Base-by-base conservation (phyloP, 2,329 filamentous ascomycete species). In the Colletotrichum caudatum region DNA sequence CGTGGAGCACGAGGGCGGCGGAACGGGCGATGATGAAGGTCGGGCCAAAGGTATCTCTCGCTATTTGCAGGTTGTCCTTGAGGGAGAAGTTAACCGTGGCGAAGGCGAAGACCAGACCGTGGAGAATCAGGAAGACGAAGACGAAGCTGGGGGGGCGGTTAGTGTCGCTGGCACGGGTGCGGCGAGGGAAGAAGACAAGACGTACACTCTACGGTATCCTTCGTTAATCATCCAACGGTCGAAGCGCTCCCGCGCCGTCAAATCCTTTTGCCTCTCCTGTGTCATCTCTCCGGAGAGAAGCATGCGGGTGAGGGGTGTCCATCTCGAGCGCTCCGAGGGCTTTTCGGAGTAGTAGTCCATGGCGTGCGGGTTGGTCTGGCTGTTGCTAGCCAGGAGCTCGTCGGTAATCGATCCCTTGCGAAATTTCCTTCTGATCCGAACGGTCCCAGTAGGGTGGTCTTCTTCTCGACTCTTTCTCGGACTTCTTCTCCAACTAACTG, bases 161-260 rank as follows among this genome's bases (percentile, higher is more conserved):
- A 76, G 74, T 71, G 56, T 44, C 7, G 20, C 20, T 29, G 9
- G 11, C 29, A 12, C 1, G 8, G 9, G n/a, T 11, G 26, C 23
- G 46, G 46, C 14, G 39, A 23, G 23, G 33, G 60, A 26, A 16
- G 37, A 12, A 41, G 35, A 88, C 18, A 4, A 29, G 37, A 16
- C 91, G 69, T 86, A 94, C 90, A 95, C 87, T 89, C 92, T 87
- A 79, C 92, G 88, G 80, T 94, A 94, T 72, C 93, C 93, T 80
- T 95, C 93, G 79, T 95, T 95, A 73, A 95, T 92, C 93, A 96
- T 95, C 93, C 93, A 96, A 75, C 91, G 86, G 80, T 95, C 92
- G 78, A 95, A 92, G 79, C 89, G 92, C 80, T 95, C 92, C 78
- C 89, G 88, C 74, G 88, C 81, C 33, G 89, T 90, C 76, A 95